phyloP scores from a whole-genome alignment of 1,284 basidiomycete genomes.

The Naganishia sp. region DNA sequence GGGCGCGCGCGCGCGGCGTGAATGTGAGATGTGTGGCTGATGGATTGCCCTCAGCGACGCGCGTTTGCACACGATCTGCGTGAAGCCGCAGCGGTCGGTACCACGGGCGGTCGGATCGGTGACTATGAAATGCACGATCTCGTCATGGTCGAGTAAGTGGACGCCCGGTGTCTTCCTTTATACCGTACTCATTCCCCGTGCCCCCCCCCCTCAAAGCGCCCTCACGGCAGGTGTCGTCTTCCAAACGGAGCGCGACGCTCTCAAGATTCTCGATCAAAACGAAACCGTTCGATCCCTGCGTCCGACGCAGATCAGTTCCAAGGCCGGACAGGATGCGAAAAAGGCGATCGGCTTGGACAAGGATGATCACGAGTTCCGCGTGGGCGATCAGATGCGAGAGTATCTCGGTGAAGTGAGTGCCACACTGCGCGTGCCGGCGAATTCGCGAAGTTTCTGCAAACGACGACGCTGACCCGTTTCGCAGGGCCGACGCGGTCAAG shows the following conservation, averaged over 20 bases:
- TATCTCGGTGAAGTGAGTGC: conserved; percentile 75
- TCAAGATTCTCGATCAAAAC: conserved; percentile 94
- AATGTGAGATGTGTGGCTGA: too few species aligned
- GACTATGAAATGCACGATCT: conserved; percentile 95
- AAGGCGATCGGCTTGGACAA: conserved; percentile 77
- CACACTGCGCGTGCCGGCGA: neutral
- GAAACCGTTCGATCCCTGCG: conserved; percentile 85
- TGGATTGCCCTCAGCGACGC: conserved; percentile 59
- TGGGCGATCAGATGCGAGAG: conserved; percentile 93
- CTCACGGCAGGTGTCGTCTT: conserved; percentile 96
- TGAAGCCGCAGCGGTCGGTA: conserved; percentile 93
- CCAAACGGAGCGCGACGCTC: conserved; percentile 92
- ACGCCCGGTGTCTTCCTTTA: neutral
- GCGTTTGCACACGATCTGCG: conserved; percentile 97
- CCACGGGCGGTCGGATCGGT: conserved; percentile 81
- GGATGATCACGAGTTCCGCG: conserved; percentile 61
- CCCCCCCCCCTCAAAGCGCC: conserved; percentile 62
- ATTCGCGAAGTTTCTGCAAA: neutral
- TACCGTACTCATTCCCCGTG: neutral
- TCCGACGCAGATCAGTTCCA: conserved; percentile 92
- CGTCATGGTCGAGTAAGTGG: conserved; percentile 87
- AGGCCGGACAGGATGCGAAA: conserved; percentile 68
- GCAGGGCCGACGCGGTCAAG: conserved; percentile 83
- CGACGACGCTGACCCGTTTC: conserved; percentile 22
- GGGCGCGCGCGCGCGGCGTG: conserved; percentile 9